Base-by-base conservation (phyloP, 805 yeast species). In the Yarrowia sp. region DNA sequence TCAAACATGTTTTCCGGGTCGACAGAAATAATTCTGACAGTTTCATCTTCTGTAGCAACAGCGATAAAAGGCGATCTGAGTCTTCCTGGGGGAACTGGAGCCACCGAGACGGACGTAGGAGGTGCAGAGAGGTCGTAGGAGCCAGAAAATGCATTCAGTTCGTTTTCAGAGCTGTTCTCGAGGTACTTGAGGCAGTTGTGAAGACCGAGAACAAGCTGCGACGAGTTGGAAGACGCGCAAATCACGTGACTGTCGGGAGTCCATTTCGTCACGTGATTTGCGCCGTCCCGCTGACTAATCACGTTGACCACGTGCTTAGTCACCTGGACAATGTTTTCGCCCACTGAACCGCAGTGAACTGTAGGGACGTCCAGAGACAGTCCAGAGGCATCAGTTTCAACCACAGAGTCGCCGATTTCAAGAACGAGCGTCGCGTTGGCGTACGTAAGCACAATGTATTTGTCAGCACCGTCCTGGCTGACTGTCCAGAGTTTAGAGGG, bases 121-220 rank as follows among this genome's bases (percentile, higher is more conserved):
- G 24, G 41, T 3, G 18, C 6, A 1, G 76, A 70, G 66, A 87
- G 75, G 62, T 84, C 86, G 29, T 82, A 74, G 13, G 84, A 75
- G 41, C 83, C 86, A 61, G 84, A 84, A 67, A 84, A 86, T 69
- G 93, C 97, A 32, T 84, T 80, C 53, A 94, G 74, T 49, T 83
- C 80, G 66, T 85, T 91, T 25, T 78, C 80, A 10, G 80, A 80
- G 65, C 84, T 89, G 27, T 85, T 76, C 72, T 93, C 97, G 72
- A 94, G 93, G 72, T 93, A 93, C 3, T 87, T 85, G 3, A 93
- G 67, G 62, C 84, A 78, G 68, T 86, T 88, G 1, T 94, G 85
- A 4, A 94, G 73, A 0, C 85, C 90, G 4, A 93, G 67, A 0
- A 81, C 83, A 0, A 92, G 76, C 72, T 94, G 98, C 2, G 81